Evolutionary conservation across 2,329 filamentous ascomycete genomes (phyloP), one percentile per base, ranked within the genome.

Genomic region (Hawksworthiomyces lignivorus): DNA sequence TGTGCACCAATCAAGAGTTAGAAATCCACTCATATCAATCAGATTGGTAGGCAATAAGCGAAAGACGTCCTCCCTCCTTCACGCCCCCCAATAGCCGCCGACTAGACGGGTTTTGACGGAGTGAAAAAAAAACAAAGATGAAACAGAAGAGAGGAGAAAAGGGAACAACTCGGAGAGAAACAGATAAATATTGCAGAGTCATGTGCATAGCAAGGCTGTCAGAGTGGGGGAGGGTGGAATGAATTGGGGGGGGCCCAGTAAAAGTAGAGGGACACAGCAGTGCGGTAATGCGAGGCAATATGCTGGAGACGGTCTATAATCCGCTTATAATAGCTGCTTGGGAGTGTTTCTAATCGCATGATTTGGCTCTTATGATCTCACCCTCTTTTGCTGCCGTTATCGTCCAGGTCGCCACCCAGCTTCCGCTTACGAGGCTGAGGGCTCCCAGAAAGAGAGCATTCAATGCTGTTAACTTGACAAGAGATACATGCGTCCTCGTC

Each of bases 351-450:
- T n/a, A n/a, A n/a, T n/a, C n/a, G n/a, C n/a, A n/a, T n/a, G n/a
- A n/a, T n/a, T n/a, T n/a, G n/a, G n/a, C n/a, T n/a, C n/a, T n/a
- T n/a, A n/a, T n/a, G n/a, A n/a, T n/a, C 48, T 41, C 46, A 86
- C 83, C 82, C 83, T 72, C 81, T 75, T 64, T 84, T 85, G 56
- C 73, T 74, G 51, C 68, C 65, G 49, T 67, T 72, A 49, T 82
- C 77, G 50, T 79, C 75, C 46, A 70, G 66, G 53, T 80, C 75
- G 55, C 77, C 73, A 62, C 82, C 77, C 49, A 86, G 65, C 68
- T 89, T 90, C 58, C 87, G 75, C 69, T 92, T 92, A 53, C 86
- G 77, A 44, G 83, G 80, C 56, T 81, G 79, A 19, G 85, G 85
- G 60, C 83, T 87, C 51, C 82, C 79, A 38, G 81, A 72, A 58